These are phyloP conservation scores for Wickerhamomyces mucosus DNA, from an alignment of 805 yeast genomes.

Conservation along the genomic window DNA sequence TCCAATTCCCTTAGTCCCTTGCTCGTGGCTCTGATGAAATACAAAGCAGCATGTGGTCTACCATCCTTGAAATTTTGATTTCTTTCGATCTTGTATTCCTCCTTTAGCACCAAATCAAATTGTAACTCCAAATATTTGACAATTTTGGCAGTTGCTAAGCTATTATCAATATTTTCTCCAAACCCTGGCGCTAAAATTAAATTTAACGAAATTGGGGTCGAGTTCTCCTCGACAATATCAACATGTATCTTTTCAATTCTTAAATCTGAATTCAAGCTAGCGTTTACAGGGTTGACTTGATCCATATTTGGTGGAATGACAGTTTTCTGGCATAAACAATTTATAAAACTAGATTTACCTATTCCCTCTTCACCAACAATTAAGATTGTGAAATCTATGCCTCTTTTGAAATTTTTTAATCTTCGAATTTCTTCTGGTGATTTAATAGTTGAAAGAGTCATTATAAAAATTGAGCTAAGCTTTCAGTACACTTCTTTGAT, in stretches of 20 bases:
- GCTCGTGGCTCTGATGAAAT: slow-evolving; percentile 63
- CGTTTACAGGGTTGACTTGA: slow-evolving; percentile 21
- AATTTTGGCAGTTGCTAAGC: slow-evolving; percentile 36
- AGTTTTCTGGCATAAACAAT: slow-evolving; percentile 49
- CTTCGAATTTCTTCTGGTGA: slow-evolving; percentile 37
- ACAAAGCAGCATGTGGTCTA: slow-evolving; percentile 69
- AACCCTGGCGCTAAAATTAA: slow-evolving; percentile 69
- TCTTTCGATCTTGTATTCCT: slow-evolving; percentile 66
- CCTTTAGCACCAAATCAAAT: slow-evolving; percentile 62
- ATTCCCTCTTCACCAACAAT: slow-evolving; percentile 66
- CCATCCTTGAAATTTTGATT: slow-evolving; percentile 64
- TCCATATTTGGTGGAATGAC: slow-evolving; percentile 24
- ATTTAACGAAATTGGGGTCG: slow-evolving; percentile 42
- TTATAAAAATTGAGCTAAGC: neutral
- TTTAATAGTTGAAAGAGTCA: slow-evolving; percentile 1
- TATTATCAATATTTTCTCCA: slow-evolving; percentile 68
- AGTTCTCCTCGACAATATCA: slow-evolving; percentile 48
- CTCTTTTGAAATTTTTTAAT: slow-evolving; percentile 53
- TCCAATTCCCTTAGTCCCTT: slow-evolving; percentile 68
- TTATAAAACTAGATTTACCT: slow-evolving; percentile 68
- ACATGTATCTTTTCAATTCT: slow-evolving; percentile 41
- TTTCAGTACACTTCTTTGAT: no score
- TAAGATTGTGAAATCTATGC: slow-evolving; percentile 56
- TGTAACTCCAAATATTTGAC: slow-evolving; percentile 57
- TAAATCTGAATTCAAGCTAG: slow-evolving; percentile 27